Evolutionary conservation across 2,329 filamentous ascomycete species (phyloP).

Genomic region (Talaromyces pinophilus): DNA sequence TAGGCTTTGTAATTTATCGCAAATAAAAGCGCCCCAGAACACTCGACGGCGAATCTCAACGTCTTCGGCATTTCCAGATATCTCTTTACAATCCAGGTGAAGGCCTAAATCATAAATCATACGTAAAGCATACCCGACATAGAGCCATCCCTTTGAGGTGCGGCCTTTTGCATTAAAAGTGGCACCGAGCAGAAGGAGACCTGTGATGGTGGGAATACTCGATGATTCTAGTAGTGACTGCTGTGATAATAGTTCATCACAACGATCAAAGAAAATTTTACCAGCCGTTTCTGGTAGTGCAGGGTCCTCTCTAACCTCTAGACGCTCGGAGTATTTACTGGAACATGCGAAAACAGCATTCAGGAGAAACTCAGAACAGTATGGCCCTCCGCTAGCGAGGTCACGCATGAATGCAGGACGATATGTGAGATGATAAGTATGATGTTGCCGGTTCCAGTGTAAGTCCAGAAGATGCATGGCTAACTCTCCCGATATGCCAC

Average conservation of each 20-base stretch:
- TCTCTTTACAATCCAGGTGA: constrained; percentile 38
- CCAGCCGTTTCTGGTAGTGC: constrained; percentile 40
- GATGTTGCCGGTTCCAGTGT: constrained; percentile 46
- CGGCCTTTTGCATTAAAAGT: constrained; percentile 30
- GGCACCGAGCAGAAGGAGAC: constrained; percentile 35
- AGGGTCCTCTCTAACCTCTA: constrained; percentile 38
- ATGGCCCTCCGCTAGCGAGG: constrained; percentile 37
- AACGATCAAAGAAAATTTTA: constrained; percentile 42
- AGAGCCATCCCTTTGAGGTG: constrained; percentile 41
- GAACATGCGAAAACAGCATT: constrained; percentile 48
- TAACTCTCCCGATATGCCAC: constrained; percentile 31
- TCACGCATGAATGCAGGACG: constrained; percentile 44
- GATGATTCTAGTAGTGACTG: constrained; percentile 36
- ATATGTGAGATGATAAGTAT: constrained; percentile 43
- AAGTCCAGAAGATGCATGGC: constrained; percentile 43
- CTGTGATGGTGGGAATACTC: constrained; percentile 44
- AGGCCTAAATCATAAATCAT: constrained; percentile 47
- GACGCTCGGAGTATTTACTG: constrained; percentile 43
- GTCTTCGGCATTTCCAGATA: constrained; percentile 27
- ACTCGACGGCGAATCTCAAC: constrained; percentile 34
- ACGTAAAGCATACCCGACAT: constrained; percentile 44
- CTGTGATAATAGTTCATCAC: constrained; percentile 40
- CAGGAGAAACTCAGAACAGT: constrained; percentile 42
- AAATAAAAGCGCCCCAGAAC: constrained; percentile 38
- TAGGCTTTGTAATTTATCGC: constrained; percentile 57